Percentiles rank a stretch among this genome's conserved stretches.
phyloP scores from a whole-genome alignment of 2,329 filamentous ascomycete genomes.

The Penicillium sp. region DNA sequence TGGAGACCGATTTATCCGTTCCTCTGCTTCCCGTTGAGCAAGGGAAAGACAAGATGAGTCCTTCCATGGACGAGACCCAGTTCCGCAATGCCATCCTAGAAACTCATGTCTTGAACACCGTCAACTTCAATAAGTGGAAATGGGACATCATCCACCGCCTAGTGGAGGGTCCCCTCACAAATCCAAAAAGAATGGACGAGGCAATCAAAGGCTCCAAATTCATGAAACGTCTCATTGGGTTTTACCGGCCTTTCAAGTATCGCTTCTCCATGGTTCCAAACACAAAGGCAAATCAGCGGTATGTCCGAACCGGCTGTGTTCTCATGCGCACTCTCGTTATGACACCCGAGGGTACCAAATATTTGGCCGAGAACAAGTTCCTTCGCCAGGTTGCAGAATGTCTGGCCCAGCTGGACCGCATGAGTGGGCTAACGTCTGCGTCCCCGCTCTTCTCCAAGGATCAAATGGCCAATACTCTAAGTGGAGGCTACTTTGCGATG shows the following conservation, averaged over 20 bases:
- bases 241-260: conserved; percentile 94
- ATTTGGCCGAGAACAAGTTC: conserved; percentile 83
- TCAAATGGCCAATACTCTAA: conserved; percentile 75
- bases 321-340: conserved; percentile 79
- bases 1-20: conserved; percentile 40
- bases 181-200: conserved; percentile 84
- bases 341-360: conserved; percentile 72
- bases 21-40: conserved; percentile 34
- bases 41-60: conserved; percentile 49
- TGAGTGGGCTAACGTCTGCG: conserved; percentile 58
- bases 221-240: conserved; percentile 85
- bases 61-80: conserved; percentile 55
- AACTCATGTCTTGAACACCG: conserved; percentile 75
- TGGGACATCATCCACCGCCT: conserved; percentile 88
- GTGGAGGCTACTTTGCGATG: conserved; percentile 88
- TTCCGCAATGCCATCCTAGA: conserved; percentile 57
- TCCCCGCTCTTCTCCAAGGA: conserved; percentile 82
- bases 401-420: conserved; percentile 84
- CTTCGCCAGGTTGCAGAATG: conserved; percentile 91
- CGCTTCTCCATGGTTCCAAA: conserved; percentile 84
- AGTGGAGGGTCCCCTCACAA: conserved; percentile 84
- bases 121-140: conserved; percentile 92
- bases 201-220: conserved; percentile 93
- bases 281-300: conserved; percentile 86
- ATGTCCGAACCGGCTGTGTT: conserved; percentile 80